Evolutionary conservation across 768 basidiomycete species (phyloP).

Genomic region (Panaeolus papilionaceus): DNA sequence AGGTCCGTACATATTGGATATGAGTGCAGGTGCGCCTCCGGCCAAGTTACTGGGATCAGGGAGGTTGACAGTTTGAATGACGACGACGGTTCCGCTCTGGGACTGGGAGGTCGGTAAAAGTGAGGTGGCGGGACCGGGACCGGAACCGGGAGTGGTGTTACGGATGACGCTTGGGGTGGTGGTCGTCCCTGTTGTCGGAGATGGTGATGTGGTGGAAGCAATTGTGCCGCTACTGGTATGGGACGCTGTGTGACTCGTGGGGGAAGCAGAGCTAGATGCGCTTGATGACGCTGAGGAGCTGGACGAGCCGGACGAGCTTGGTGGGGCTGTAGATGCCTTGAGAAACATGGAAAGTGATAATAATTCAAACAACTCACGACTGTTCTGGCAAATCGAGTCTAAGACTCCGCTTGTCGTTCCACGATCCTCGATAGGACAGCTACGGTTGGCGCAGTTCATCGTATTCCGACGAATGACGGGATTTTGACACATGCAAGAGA

Average conservation of each 20-base stretch:
- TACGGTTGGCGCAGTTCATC: neutral
- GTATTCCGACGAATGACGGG: neutral
- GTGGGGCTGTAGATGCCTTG: neutral
- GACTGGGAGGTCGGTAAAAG: neutral
- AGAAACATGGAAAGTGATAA: neutral
- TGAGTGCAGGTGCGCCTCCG: neutral
- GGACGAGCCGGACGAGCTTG: neutral
- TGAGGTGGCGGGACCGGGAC: neutral
- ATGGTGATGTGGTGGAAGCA: neutral
- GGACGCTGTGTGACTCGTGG: neutral
- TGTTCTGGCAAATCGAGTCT: neutral
- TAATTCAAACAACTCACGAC: neutral
- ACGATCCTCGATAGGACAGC: neutral
- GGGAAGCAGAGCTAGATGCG: neutral
- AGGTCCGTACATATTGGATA: neutral
- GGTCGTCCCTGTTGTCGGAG: neutral
- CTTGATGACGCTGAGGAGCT: neutral
- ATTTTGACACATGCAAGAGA: neutral
- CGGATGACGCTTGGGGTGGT: neutral
- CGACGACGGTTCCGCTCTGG: neutral
- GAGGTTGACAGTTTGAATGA: neutral
- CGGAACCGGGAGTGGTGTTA: neutral
- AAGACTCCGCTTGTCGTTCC: neutral
- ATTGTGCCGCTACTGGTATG: neutral
- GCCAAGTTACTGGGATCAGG: slow-evolving; percentile 2